Evolutionary conservation across 352 stramenopile species (phyloP).

Genomic region (Phytophthora hybrid): DNA sequence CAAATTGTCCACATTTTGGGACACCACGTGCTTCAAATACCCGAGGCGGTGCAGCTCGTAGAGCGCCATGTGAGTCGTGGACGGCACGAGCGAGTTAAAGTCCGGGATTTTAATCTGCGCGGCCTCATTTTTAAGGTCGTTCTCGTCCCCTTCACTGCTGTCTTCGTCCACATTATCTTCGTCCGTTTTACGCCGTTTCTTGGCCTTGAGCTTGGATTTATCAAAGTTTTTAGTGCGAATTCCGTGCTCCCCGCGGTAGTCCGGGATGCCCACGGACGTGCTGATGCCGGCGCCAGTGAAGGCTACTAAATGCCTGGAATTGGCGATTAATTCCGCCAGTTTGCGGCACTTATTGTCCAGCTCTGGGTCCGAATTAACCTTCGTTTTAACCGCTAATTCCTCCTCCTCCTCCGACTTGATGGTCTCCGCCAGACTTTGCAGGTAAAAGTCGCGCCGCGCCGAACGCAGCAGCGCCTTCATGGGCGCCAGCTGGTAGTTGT

Average conservation of each 20-base stretch:
- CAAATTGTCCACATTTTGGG: constrained; percentile 88
- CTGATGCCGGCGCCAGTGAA: constrained; percentile 87
- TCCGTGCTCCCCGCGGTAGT: constrained; percentile 85
- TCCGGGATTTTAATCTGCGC: constrained; percentile 50
- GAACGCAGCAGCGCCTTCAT: constrained; percentile 40
- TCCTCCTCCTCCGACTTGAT: constrained; percentile 23
- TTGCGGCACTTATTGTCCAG: constrained; percentile 68
- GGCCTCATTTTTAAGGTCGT: constrained; percentile 18
- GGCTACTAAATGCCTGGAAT: constrained; percentile 73
- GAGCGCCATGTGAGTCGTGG: constrained; percentile 84
- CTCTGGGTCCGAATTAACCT: constrained; percentile 16
- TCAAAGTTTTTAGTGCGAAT: constrained; percentile 77
- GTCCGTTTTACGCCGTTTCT: constrained; percentile 37
- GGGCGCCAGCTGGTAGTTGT: constrained; percentile 38
- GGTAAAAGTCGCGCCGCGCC: constrained; percentile 37
- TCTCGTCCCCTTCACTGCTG: constrained; percentile 20
- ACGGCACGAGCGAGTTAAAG: constrained; percentile 76
- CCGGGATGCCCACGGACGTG: constrained; percentile 78
- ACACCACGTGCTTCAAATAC: constrained; percentile 81
- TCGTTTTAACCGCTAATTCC: constrained; percentile 4
- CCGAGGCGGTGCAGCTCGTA: constrained; percentile 78
- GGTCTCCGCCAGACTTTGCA: constrained; percentile 20
- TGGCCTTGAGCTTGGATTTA: constrained; percentile 28
- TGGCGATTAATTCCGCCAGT: constrained; percentile 65
- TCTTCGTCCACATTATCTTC: constrained; percentile 21